Evolutionary conservation across 208 protist genomes (phyloP).

Genomic region (Trypanosoma lewisi): DNA sequence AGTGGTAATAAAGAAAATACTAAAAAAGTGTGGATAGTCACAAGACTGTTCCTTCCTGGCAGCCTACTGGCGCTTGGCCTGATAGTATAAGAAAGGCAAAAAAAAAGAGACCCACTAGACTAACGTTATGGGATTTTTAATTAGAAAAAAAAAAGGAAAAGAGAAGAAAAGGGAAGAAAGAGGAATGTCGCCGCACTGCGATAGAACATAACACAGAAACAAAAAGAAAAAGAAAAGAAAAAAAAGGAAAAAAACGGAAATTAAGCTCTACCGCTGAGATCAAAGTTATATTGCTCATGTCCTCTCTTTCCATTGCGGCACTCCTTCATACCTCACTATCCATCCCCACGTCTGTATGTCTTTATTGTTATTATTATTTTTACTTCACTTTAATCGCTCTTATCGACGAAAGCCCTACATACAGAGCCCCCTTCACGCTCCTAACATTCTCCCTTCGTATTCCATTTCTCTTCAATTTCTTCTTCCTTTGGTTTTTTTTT

Average conservation of each 20-base stretch:
- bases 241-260: constrained; percentile 18
- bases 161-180: too few species aligned
- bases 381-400: too few species aligned
- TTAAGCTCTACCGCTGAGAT: constrained; percentile 1
- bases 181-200: background rate
- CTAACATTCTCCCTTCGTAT: background rate
- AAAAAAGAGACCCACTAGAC: background rate
- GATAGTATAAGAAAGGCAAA: background rate
- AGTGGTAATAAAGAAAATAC: background rate
- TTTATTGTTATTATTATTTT: background rate
- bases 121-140: background rate
- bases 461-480: background rate
- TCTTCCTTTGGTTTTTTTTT: constrained; percentile 2
- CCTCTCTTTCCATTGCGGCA: too few species aligned
- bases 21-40: background rate
- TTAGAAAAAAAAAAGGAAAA: too few species aligned
- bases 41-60: background rate
- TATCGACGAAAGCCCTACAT: background rate
- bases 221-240: background rate
- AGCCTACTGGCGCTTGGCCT: background rate
- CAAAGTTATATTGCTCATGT: too few species aligned
- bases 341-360: background rate
- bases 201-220: background rate
- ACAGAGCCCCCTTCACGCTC: background rate
- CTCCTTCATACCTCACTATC: too few species aligned